A percentile compares a stretch with the other conserved stretches of the same genome.
Evolutionary conservation across 345 rosid genomes (phyloP).

Genomic region (Linum tenue): DNA sequence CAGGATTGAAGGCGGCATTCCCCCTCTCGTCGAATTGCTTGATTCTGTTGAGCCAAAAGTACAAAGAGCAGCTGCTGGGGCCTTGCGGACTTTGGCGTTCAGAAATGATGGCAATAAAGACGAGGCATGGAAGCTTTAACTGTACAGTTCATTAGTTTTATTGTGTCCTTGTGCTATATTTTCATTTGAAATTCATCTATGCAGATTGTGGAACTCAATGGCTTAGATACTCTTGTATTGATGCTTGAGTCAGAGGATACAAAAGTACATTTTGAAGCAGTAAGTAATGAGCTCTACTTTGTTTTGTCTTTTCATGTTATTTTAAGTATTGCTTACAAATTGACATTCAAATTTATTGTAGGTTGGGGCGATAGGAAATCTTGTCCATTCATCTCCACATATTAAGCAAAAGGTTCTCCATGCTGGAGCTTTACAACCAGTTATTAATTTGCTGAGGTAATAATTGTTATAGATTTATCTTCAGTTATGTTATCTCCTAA

Average conservation of each 20-base stretch:
- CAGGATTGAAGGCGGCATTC: conserved; percentile 50
- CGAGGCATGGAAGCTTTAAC: conserved; percentile 28
- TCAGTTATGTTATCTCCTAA: neutral
- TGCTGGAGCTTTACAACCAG: conserved; percentile 76
- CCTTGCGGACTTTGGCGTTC: conserved; percentile 90
- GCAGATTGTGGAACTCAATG: conserved; percentile 66
- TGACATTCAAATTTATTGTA: conserved; percentile 19
- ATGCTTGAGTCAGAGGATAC: conserved; percentile 63
- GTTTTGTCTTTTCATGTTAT: conserved; percentile 9
- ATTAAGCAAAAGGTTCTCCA: conserved; percentile 62
- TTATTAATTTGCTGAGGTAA: conserved; percentile 65
- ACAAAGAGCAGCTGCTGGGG: conserved; percentile 99
- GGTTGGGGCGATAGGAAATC: conserved; percentile 74
- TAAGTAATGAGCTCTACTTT: conserved; percentile 19
- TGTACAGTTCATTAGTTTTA: neutral
- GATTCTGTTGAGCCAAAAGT: conserved; percentile 79
- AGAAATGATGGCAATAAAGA: conserved; percentile 93
- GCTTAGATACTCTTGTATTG: conserved; percentile 51
- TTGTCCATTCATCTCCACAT: conserved; percentile 66
- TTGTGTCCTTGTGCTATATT: neutral
- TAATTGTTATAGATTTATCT: neutral
- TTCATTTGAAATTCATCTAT: conserved; percentile 14
- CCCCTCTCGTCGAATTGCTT: conserved; percentile 91
- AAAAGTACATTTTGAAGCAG: conserved; percentile 64
- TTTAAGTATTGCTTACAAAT: conserved; percentile 3